Conservation (phyloP, 345 rosid genomes). For the Chamaenerion angustifolium region DNA sequence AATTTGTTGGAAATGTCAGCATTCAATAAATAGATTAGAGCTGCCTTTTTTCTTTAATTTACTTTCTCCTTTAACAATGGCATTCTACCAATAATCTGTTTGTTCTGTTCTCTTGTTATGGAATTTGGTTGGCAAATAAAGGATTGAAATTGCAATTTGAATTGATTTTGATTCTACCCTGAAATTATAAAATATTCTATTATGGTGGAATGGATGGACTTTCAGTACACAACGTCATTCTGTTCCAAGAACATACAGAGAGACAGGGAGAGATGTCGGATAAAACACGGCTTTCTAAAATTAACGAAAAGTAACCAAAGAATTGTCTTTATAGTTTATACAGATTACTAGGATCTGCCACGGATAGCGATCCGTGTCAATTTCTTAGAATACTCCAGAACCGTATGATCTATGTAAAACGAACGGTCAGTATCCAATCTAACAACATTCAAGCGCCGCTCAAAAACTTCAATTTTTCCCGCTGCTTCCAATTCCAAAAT, state of each 20-base stretch:
- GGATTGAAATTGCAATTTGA: too few relatives aligned
- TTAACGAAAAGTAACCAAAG: too few relatives aligned
- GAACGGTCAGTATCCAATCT: not conserved
- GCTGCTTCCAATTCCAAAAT: not conserved
- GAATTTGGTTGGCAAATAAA: not conserved
- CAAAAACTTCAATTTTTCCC: constrained; percentile 3
- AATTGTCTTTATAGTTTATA: too few relatives aligned
- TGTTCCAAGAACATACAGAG: too few relatives aligned
- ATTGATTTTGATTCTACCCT: too few relatives aligned
- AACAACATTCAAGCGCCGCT: too few relatives aligned
- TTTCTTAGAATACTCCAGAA: too few relatives aligned
- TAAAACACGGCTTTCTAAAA: too few relatives aligned
- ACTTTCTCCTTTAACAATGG: not conserved
- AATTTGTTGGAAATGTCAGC: not conserved
- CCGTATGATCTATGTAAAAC: not conserved
- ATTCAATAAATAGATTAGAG: not conserved
- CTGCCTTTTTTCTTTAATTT: not conserved
- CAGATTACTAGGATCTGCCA: not conserved
- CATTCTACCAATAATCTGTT: not conserved
- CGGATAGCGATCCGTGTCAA: constrained; percentile 8
- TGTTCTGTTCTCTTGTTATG: not conserved
- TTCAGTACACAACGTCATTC: too few relatives aligned
- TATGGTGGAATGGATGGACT: too few relatives aligned
- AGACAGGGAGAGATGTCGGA: too few relatives aligned
- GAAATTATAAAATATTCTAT: too few relatives aligned